Base-by-base conservation (phyloP, 148 eudicot species). In the Selenicereus undatus region DNA sequence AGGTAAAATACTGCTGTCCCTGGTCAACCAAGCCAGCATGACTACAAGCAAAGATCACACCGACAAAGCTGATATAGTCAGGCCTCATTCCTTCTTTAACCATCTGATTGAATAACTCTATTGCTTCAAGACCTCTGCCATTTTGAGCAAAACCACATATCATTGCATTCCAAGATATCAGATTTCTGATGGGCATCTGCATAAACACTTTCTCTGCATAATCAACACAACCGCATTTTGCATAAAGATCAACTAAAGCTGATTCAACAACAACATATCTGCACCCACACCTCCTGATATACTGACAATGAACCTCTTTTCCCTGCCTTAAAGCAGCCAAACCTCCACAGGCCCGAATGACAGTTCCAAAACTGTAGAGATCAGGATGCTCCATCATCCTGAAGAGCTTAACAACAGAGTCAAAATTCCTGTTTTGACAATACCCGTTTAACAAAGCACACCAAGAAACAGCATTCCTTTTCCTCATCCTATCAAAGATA, bases 101-200 rank as follows among this genome's bases (percentile, higher is more conserved):
- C 98, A 93, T 94, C 78, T 85, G 84, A 85, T 85, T 66, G 24
- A 90, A 94, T 43, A 89, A 48, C 50, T 68, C 54, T 74, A 94
- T 78, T 77, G 97, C 90, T 86, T 91, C 93, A 64, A 30, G 48
- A 26, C 95, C 95, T 86, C 90, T 88, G 11, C 98, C 97, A 68
- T 94, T 94, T 82, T 92, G 92, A 71, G 98, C 95, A 39, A 91
- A 93, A 27, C 98, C 98, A 77, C 89, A 81, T 78, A 94, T 91
- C 97, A 94, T 93, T 2, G 94, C 88, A 81, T 94, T 94, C 95
- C 97, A 94, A 87, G 93, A 90, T 51, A 94, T 88, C 86, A 90
- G 73, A 84, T 94, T 94, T 80, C 90, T 90, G 36, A 82, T 79
- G 3, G 80, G 81, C 94, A 93, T 94, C 24, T 79, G 82, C 50